Evolutionary conservation across 75 land plant species (phyloP), one percentile per base, ranked within the genome.

Genomic region (Cupressus sempervirens): DNA sequence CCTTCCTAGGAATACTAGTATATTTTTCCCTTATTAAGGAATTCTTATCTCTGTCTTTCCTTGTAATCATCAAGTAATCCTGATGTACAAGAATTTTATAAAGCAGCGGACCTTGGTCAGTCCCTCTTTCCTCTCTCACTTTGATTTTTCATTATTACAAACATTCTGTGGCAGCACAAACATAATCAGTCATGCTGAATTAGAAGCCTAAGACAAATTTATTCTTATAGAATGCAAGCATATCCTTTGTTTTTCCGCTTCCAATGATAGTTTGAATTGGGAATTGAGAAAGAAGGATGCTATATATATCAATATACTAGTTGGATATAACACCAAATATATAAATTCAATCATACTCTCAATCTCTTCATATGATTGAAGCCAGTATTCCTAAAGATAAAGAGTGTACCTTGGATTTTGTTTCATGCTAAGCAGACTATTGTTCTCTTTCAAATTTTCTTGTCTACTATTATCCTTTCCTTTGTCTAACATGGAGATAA

Each of bases 401-500:
- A 77, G 5, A 77, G 6, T 77, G 48, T 77, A 77, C 81, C 81
- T 77, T 26, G 20, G 29, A 23, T 20, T 77, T 77, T 77, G 29
- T 43, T 77, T 77, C 50, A 77, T 26, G 81, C 30, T 8, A 77
- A 36, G 48, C 15, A 10, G 23, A 43, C 43, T 43, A 77, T 77
- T 30, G 13, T 77, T 77, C 80, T 1, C 10, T 40, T 29, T 41
- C 20, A 43, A 26, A 41, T 77, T 43, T 77, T 43, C 81, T 43
- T 77, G 29, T 10, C 10, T 43, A 11, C 81, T 29, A 77, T 41
- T 77, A 43, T 77, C 81, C 81, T 77, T 77, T 77, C 81, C 46
- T n/a, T 43, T 26, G 43, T 77, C 81, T 40, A 77, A 8, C 81
- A 77, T 77, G 81, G 43, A 77, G 46, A 77, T 77, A 77, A 9